These are phyloP conservation scores for Trichoderma gracile DNA, from an alignment of 2,329 filamentous ascomycete species.

Conservation along the genomic window DNA sequence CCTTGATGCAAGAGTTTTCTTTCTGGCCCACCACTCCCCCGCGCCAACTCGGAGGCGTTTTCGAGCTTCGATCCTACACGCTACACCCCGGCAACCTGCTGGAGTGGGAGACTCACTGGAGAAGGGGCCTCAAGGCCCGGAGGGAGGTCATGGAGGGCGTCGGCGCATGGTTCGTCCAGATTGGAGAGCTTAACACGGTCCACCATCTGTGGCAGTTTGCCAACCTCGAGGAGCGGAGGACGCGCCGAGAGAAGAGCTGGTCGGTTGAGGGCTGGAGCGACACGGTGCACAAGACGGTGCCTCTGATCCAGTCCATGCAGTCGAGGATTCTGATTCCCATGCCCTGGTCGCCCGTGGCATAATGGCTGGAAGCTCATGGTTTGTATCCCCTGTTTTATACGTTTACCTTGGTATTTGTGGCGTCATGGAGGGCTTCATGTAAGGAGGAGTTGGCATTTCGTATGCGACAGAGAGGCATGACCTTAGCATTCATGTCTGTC, in stretches of 20 bases:
- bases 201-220: slow-evolving; percentile 99
- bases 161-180: slow-evolving; percentile 97
- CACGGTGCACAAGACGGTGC: slow-evolving; percentile 97
- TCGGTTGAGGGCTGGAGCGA: slow-evolving; percentile 92
- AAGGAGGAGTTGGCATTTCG: slow-evolving; percentile 29
- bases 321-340: slow-evolving; percentile 90
- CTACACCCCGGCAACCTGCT: slow-evolving; percentile 92
- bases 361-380: slow-evolving; percentile 32
- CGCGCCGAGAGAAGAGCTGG: slow-evolving; percentile 93
- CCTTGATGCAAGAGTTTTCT: slow-evolving; percentile 98
- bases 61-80: slow-evolving; percentile 95
- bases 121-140: slow-evolving; percentile 83
- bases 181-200: slow-evolving; percentile 95
- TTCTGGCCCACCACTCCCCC: slow-evolving; percentile 98
- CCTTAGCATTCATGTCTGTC: not conserved
- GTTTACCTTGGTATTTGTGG: slow-evolving; percentile 18
- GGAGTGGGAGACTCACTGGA: slow-evolving; percentile 99
- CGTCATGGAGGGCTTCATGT: slow-evolving; percentile 33
- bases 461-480: slow-evolving; percentile 20
- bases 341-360: slow-evolving; percentile 93
- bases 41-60: slow-evolving; percentile 84
- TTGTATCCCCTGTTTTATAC: not conserved
- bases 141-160: slow-evolving; percentile 98
- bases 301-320: slow-evolving; percentile 95
- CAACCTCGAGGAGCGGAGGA: slow-evolving; percentile 89